Evolutionary conservation across 208 protist genomes (phyloP).

Genomic region (Leishmania gerbilli): DNA sequence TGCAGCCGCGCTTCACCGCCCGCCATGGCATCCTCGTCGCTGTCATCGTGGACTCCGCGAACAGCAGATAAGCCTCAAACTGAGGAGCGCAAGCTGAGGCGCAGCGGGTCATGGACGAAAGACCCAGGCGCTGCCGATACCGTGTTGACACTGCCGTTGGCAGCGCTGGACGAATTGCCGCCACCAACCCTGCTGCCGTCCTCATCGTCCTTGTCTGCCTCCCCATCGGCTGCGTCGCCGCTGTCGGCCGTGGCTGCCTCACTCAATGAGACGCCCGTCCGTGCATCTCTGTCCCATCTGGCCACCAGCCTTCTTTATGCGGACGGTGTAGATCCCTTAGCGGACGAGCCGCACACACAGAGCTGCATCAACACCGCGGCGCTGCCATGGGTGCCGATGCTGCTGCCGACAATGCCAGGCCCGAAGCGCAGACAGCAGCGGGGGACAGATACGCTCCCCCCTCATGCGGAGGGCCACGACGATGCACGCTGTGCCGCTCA

Average conservation of each 20-base stretch:
- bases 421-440: neutral
- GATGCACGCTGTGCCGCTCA: neutral
- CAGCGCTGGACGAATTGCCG: neutral
- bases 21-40: neutral
- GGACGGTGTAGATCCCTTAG: neutral
- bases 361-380: conserved; percentile 2
- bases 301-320: conserved; percentile 7
- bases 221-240: neutral
- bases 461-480: neutral
- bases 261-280: neutral
- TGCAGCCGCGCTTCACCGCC: neutral
- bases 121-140: neutral
- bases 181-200: neutral
- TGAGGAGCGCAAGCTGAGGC: neutral
- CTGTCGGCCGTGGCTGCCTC: neutral
- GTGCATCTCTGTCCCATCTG: conserved; percentile 6
- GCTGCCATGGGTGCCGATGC: conserved; percentile 17
- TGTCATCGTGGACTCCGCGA: neutral
- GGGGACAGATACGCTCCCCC: neutral
- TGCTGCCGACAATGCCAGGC: conserved; percentile 1
- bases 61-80: neutral
- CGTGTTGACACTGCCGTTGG: neutral
- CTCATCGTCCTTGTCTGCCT: conserved; percentile 1
- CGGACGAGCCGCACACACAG: neutral
- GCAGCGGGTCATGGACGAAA: neutral